Evolutionary conservation across 2,329 filamentous ascomycete species (phyloP), one percentile per base, ranked within the genome.

Genomic region (Botrytis fragariae): DNA sequence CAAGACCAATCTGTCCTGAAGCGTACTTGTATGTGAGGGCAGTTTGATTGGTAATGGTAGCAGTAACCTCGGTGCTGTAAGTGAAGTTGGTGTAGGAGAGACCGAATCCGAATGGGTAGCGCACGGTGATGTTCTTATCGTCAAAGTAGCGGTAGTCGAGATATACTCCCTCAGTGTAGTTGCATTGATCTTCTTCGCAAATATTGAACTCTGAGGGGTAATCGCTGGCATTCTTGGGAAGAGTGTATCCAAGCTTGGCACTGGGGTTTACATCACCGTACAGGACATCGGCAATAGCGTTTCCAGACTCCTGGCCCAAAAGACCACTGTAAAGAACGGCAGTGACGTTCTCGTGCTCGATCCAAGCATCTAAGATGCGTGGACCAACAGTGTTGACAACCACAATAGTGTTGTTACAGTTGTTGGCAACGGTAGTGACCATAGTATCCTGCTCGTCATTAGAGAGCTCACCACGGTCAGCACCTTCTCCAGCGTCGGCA

Each of bases 311-410:
- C 78, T 91, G 85, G 22, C 90, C 89, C 0, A 89, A 88, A 57
- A 90, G 83, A 79, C 87, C 87, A 20, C 87, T 88, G 76, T 85
- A 89, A n/a, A 91, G 78, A 70, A 91, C 86, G 39, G 88, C 89
- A 14, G 87, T 89, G 39, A 91, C 86, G 79, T 91, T 91, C 18
- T 85, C 84, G 78, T 89, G 84, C 59, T 89, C 82, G 74, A 86
- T 85, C 80, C 85, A 90, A 4, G 87, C 83, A 73, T 91, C 89
- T 0, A 92, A 86, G 0, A 90, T 80, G 1, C 89, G 83, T 14
- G 86, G 82, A 0, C 90, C 90, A 0, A 88, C 88, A 70, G 90
- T 91, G 80, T 92, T 89, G 16, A 91, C 84, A 1, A 90, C 83
- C 0, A 91, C 90, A 18, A 92, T 84, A 0, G 89, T 92, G 77